A percentile compares a stretch with the other conserved stretches of the same genome.
Conservation (phyloP, 768 basidiomycete genomes). For the Lactarius hengduanensis region DNA sequence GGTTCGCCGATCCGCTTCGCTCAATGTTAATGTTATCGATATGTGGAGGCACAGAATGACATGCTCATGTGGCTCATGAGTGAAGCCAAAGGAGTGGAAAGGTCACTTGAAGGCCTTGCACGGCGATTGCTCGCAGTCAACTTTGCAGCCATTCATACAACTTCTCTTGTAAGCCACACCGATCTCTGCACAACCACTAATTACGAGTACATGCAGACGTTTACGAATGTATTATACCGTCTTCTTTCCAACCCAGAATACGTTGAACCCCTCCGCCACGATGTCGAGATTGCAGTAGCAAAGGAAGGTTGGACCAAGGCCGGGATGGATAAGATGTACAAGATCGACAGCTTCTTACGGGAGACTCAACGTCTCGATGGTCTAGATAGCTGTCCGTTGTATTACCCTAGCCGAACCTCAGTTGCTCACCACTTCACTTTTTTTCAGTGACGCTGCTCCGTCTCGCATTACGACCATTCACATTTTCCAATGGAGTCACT, state of each 20-base stretch:
- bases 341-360: constrained; percentile 33
- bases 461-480: constrained; percentile 32
- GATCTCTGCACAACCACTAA: not conserved
- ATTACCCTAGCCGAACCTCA: not conserved
- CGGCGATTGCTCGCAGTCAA: constrained; percentile 39
- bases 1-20: not conserved
- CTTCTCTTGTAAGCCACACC: constrained; percentile 34
- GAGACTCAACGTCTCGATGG: constrained; percentile 29
- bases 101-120: constrained; percentile 33
- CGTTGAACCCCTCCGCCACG: constrained; percentile 30
- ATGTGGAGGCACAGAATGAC: constrained; percentile 36
- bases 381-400: constrained; percentile 8
- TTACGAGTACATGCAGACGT: not conserved
- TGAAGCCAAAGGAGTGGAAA: constrained; percentile 34
- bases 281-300: constrained; percentile 25
- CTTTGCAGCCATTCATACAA: constrained; percentile 40
- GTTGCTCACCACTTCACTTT: not conserved
- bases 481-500: constrained; percentile 38
- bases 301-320: constrained; percentile 28
- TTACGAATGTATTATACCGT: constrained; percentile 25
- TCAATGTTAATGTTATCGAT: not conserved
- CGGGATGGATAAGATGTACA: constrained; percentile 29
- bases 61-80: constrained; percentile 44
- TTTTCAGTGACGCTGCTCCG: constrained; percentile 29
- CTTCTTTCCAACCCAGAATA: constrained; percentile 32